phyloP scores from a whole-genome alignment of 1,284 basidiomycete species.

The Schizophyllum commune region DNA sequence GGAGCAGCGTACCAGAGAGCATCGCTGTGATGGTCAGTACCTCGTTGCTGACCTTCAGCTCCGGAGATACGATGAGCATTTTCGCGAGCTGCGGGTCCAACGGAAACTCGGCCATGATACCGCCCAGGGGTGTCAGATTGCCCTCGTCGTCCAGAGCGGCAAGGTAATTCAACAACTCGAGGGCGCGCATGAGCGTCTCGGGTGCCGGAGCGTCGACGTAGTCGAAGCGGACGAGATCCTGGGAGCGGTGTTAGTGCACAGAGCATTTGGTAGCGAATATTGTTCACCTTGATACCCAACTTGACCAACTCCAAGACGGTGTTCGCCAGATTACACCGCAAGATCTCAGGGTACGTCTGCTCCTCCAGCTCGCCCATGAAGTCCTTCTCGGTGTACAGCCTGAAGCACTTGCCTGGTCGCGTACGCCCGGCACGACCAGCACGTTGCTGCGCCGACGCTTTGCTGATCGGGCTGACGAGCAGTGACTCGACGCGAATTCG shows the following conservation, averaged over 20 bases:
- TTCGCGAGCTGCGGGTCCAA: conserved; percentile 75
- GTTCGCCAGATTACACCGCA: conserved; percentile 76
- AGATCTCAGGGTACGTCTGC: conserved; percentile 81
- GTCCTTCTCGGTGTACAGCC: conserved; percentile 79
- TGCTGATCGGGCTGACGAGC: conserved; percentile 77
- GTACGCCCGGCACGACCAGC: conserved; percentile 91
- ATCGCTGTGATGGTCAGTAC: conserved; percentile 93
- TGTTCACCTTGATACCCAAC: conserved; percentile 35
- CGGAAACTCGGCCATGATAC: conserved; percentile 97
- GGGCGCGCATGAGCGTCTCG: conserved; percentile 95
- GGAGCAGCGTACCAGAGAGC: conserved; percentile 66
- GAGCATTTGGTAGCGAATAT: not conserved
- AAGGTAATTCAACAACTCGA: conserved; percentile 92
- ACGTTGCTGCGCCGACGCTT: conserved; percentile 81
- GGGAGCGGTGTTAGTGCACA: conserved; percentile 1
- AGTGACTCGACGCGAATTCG: conserved; percentile 72
- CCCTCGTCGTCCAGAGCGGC: conserved; percentile 94
- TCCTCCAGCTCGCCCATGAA: conserved; percentile 55
- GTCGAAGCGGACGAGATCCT: conserved; percentile 90
- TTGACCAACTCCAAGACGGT: conserved; percentile 82
- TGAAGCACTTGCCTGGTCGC: conserved; percentile 78
- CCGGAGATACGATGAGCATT: conserved; percentile 69
- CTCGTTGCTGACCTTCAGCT: conserved; percentile 93
- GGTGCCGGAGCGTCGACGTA: conserved; percentile 97
- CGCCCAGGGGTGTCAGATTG: conserved; percentile 80